Evolutionary conservation across 2,329 filamentous ascomycete genomes (phyloP).

Genomic region (Lachnellula cervina): DNA sequence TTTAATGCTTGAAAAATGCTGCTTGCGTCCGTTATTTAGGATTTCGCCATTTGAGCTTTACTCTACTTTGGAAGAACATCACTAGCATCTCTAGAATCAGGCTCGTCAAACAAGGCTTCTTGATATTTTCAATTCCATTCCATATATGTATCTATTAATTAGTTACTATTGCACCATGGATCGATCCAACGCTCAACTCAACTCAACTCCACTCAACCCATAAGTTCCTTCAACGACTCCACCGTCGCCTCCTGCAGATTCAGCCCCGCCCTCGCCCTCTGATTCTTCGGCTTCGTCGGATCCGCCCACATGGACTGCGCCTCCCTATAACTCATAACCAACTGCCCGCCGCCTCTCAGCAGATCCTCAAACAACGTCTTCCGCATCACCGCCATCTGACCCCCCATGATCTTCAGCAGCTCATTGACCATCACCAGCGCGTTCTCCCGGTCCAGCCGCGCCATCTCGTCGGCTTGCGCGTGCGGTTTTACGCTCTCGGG

Average conservation of each 20-base stretch:
- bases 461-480: slow-evolving; percentile 38
- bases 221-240: slow-evolving; percentile 14
- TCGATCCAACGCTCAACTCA: no score
- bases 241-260: slow-evolving; percentile 13
- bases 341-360: slow-evolving; percentile 44
- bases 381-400: slow-evolving; percentile 38
- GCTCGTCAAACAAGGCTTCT: no score
- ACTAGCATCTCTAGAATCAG: no score
- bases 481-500: slow-evolving; percentile 19
- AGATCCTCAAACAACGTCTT: slow-evolving; percentile 43
- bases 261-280: slow-evolving; percentile 4
- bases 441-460: slow-evolving; percentile 55
- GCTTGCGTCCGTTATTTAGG: no score
- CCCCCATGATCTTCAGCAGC: slow-evolving; percentile 42
- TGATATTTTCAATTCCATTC: no score
- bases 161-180: no score
- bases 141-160: no score
- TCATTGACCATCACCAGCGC: slow-evolving; percentile 54
- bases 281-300: slow-evolving; percentile 3
- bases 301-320: slow-evolving; percentile 4
- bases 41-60: no score
- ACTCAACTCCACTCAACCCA: background rate
- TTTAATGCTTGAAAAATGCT: no score
- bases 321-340: slow-evolving; percentile 24
- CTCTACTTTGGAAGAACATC: no score